These are phyloP conservation scores for Hericium rajendrae DNA, from an alignment of 768 basidiomycete genomes.

Conservation along the genomic window DNA sequence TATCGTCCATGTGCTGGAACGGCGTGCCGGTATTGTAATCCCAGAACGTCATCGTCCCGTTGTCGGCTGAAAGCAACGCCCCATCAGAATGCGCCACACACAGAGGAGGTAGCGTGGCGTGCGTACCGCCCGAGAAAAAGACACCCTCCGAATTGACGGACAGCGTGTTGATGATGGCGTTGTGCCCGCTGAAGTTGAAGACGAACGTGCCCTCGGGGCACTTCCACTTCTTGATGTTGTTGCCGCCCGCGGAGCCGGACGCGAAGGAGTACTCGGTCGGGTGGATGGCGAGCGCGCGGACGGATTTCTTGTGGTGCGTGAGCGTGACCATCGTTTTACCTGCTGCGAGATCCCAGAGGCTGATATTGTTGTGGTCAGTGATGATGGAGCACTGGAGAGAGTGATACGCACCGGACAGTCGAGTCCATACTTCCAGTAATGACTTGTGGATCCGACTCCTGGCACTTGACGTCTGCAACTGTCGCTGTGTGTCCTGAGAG, in stretches of 20 bases:
- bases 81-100: background rate
- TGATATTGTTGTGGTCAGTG: constrained; percentile 18
- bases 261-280: constrained; percentile 97
- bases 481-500: constrained; percentile 91
- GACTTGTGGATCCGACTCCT: constrained; percentile 96
- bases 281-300: constrained; percentile 88
- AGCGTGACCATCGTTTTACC: constrained; percentile 94
- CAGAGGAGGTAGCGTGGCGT: constrained; percentile 17
- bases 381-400: background rate
- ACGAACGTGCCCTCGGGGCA: constrained; percentile 95
- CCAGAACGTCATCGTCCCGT: constrained; percentile 87
- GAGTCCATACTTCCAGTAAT: constrained; percentile 99
- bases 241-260: constrained; percentile 92
- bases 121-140: constrained; percentile 89
- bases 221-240: constrained; percentile 99
- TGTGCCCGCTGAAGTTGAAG: constrained; percentile 93
- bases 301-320: constrained; percentile 99
- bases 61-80: constrained; percentile 54
- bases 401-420: constrained; percentile 62
- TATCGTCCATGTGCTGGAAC: constrained; percentile 89
- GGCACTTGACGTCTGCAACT: constrained; percentile 91
- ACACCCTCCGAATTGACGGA: constrained; percentile 94
- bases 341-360: constrained; percentile 95
- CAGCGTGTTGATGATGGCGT: constrained; percentile 94
- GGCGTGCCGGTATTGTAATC: constrained; percentile 91